phyloP scores from a whole-genome alignment of 2,329 filamentous ascomycete species.

The Rhynchosporium secalis region DNA sequence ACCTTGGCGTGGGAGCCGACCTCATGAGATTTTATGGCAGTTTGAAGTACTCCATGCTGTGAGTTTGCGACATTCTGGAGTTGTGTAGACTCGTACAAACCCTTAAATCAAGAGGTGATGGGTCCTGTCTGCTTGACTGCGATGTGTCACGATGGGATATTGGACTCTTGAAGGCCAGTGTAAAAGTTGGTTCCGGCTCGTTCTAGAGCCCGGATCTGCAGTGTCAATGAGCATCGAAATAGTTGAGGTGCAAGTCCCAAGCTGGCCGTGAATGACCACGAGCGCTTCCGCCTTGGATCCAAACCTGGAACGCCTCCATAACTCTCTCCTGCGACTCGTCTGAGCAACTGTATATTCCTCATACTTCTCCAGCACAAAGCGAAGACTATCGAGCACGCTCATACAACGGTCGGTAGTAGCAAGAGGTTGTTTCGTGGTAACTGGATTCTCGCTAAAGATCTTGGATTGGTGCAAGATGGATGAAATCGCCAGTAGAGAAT shows the following conservation, averaged over 20 bases:
- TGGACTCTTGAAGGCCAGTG: neutral
- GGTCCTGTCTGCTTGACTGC: neutral
- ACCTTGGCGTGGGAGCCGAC: too few species aligned
- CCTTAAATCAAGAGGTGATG: neutral
- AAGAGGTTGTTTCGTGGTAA: neutral
- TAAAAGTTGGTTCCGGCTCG: neutral
- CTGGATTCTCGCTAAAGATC: conserved; percentile 45
- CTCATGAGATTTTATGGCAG: neutral
- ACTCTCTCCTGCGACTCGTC: neutral
- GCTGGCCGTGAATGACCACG: neutral
- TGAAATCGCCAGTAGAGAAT: too few species aligned
- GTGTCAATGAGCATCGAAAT: neutral
- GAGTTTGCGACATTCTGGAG: neutral
- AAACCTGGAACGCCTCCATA: neutral
- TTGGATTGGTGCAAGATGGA: neutral
- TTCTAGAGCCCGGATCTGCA: neutral
- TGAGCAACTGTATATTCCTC: neutral
- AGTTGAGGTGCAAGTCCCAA: neutral
- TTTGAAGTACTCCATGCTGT: neutral
- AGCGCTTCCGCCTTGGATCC: neutral
- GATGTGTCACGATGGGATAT: neutral
- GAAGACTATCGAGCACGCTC: neutral
- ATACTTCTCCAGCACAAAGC: neutral
- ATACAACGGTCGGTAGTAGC: conserved; percentile 2
- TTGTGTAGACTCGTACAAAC: neutral